Base-by-base conservation (phyloP, 2,329 filamentous ascomycete species). In the Trichoderma endophyticum region DNA sequence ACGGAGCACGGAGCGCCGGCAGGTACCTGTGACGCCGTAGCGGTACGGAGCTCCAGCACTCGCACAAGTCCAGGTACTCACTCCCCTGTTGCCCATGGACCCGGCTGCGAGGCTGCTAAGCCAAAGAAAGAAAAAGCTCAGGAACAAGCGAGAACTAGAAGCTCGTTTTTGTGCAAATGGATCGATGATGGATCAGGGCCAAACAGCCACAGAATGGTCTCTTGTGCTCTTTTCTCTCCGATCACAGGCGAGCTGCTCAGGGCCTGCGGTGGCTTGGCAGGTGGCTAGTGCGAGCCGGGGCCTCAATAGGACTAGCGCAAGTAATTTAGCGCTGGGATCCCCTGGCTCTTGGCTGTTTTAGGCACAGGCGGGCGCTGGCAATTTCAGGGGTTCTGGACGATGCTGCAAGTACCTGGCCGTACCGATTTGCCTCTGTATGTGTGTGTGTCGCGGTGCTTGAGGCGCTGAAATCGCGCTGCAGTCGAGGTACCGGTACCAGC, bases 351-450 rank as follows among this genome's bases (percentile, higher is more conserved):
- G 26, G 28, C 39, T 39, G 14, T 21, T 69, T 54, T 61, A 11
- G 65, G 66, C 39, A 61, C 66, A 28, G 18, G 54, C 51, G 32
- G 34, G 32, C 30, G 64, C 64, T 67, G 64, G 3, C 36, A 51
- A 61, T 69, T 69, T 69, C 66, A 69, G 66, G 66, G 66, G 66
- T 69, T 69, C 48, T 15, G 30, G 30, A 48, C 48, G 15, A 9
- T 11, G 26, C 36, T 6, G 51, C 56, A 60, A 32, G 62, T 64
- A 39, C 24, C 56, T 59, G 56, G 43, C 43, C n/a, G 43, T 51
- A 51, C 43, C 43, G 43, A 51, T 60, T n/a, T 30, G 56, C 12
- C 18, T n/a, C 28, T 21, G 18, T 15, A 15, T 36, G 12, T 36
- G 34, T 15, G 12, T 36, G 34, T 39, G 15, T 39, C 56, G 8